These are phyloP conservation scores for Leccinellum albellum DNA, from an alignment of 768 basidiomycete species.

Conservation along the genomic window DNA sequence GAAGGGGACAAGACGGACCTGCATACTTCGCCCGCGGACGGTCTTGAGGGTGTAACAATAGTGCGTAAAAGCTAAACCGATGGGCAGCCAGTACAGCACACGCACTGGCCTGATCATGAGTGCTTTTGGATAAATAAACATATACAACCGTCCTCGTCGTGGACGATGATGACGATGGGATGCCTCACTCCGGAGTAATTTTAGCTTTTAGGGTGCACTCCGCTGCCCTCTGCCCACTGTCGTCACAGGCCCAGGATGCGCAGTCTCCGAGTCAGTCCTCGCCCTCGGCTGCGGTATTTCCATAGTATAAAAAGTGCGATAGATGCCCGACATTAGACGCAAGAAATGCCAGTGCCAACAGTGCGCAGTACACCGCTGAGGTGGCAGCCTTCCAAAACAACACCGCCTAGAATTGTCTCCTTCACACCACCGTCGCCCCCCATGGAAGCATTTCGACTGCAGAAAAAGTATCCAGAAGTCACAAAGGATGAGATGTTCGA, in stretches of 20 bases:
- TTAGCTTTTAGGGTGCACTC: too few relatives aligned
- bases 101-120: constrained; percentile 5
- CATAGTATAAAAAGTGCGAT: neutral
- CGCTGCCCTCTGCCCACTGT: neutral
- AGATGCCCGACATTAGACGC: neutral
- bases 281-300: neutral
- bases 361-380: constrained; percentile 11
- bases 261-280: too few relatives aligned
- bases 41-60: constrained; percentile 51
- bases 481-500: constrained; percentile 92
- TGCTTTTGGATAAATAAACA: too few relatives aligned
- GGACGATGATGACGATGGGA: neutral
- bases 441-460: constrained; percentile 83
- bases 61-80: constrained; percentile 44
- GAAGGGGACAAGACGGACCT: constrained; percentile 43
- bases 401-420: constrained; percentile 6
- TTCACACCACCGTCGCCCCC: constrained; percentile 19
- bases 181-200: neutral
- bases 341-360: neutral
- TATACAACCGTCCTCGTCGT: neutral
- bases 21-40: constrained; percentile 68
- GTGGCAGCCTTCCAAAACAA: too few relatives aligned
- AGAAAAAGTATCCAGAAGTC: constrained; percentile 91
- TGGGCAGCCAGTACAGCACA: constrained; percentile 57
- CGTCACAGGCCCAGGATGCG: neutral